Conservation (phyloP, 202 grass and related monocot species). For the Panicum virgatum region DNA sequence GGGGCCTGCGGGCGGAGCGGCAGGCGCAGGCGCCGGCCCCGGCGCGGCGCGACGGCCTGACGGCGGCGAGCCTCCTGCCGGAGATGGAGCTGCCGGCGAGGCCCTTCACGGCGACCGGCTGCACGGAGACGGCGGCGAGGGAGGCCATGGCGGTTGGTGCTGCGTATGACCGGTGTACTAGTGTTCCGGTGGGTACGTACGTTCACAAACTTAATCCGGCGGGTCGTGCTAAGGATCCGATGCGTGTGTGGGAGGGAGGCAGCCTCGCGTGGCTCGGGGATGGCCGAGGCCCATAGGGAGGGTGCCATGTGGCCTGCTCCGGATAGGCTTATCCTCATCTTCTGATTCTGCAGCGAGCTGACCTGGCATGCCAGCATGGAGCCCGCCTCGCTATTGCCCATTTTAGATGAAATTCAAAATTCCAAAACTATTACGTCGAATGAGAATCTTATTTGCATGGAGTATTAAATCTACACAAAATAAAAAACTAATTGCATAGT, state of each 20-base stretch:
- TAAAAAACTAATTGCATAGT: too few relatives aligned
- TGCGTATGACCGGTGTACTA: background rate
- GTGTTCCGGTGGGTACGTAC: background rate
- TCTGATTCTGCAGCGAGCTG: background rate
- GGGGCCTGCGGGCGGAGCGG: constrained; percentile 54
- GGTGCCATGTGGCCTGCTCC: constrained; percentile 46
- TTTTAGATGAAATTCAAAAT: too few relatives aligned
- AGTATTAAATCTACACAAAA: too few relatives aligned
- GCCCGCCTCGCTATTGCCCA: too few relatives aligned
- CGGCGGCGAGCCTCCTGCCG: constrained; percentile 64
- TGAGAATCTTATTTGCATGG: too few relatives aligned
- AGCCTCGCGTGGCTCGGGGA: constrained; percentile 10
- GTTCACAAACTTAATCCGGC: constrained; percentile 13
- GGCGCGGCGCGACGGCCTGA: constrained; percentile 46
- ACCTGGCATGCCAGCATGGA: constrained; percentile 26
- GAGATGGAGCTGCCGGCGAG: constrained; percentile 84
- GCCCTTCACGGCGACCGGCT: constrained; percentile 75
- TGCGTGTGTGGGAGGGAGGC: constrained; percentile 24
- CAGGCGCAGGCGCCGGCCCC: too few relatives aligned
- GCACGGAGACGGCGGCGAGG: constrained; percentile 68
- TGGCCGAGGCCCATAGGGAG: constrained; percentile 44
- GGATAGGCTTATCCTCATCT: constrained; percentile 78
- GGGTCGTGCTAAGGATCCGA: constrained; percentile 43
- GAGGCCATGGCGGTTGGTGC: constrained; percentile 61
- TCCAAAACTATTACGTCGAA: too few relatives aligned